Conservation (phyloP, 2,329 filamentous ascomycete genomes). For the Aspergillus texensis region DNA sequence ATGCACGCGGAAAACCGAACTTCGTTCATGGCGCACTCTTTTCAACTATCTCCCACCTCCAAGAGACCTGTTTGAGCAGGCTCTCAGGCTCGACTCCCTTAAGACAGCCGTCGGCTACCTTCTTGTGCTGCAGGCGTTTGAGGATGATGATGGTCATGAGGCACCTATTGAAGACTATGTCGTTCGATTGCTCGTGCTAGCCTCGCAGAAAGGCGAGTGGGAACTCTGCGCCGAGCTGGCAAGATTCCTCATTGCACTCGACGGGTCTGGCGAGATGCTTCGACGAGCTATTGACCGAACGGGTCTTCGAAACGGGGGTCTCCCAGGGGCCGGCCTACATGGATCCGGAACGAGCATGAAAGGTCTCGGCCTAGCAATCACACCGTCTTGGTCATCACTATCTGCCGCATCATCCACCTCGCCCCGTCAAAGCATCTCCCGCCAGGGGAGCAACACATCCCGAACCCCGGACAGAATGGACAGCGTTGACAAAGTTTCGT, state of each 20-base stretch:
- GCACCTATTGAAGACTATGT: constrained; percentile 61
- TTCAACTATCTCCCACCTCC: constrained; percentile 90
- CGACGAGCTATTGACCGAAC: constrained; percentile 48
- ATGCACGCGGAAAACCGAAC: constrained; percentile 95
- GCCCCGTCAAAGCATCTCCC: constrained; percentile 15
- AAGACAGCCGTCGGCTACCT: constrained; percentile 97
- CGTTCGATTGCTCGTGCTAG: constrained; percentile 76
- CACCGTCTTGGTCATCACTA: constrained; percentile 36
- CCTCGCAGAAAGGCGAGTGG: constrained; percentile 86
- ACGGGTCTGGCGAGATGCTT: constrained; percentile 80
- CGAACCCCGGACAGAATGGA: not conserved
- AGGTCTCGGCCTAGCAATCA: constrained; percentile 38
- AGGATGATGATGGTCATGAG: constrained; percentile 53
- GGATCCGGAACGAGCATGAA: constrained; percentile 32
- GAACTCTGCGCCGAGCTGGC: constrained; percentile 94
- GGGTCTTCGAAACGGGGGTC: constrained; percentile 30
- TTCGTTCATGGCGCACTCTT: constrained; percentile 90
- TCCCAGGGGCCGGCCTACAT: constrained; percentile 20
- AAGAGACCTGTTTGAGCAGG: constrained; percentile 90
- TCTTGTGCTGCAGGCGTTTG: constrained; percentile 85
- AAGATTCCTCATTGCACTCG: constrained; percentile 90
- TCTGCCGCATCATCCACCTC: constrained; percentile 34
- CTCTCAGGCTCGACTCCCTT: constrained; percentile 77
- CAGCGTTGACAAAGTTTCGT: not conserved
- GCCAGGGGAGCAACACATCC: constrained; percentile 12